Conservation (phyloP, 345 rosid species). For the Jatropha curcas region DNA sequence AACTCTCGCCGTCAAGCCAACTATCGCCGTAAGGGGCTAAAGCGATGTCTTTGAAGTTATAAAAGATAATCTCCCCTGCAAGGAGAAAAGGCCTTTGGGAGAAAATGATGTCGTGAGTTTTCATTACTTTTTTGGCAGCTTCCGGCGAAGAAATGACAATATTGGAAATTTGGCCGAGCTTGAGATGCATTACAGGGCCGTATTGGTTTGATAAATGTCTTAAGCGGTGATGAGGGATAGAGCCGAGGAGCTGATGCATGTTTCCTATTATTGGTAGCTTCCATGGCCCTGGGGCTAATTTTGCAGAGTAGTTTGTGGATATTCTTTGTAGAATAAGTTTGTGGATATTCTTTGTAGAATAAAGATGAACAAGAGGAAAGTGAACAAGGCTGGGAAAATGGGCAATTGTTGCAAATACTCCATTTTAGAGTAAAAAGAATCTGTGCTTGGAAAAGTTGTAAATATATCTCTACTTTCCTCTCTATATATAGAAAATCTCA, state of each 20-base stretch:
- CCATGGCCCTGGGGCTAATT: neutral
- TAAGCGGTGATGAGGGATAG: constrained; percentile 2
- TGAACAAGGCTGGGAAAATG: neutral
- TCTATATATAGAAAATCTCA: no score
- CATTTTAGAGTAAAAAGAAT: neutral
- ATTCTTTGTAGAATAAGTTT: neutral
- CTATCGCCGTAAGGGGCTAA: no score
- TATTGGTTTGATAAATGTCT: constrained; percentile 2
- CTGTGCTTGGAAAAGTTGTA: no score
- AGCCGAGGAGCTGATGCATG: constrained; percentile 10
- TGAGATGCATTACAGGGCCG: constrained; percentile 6
- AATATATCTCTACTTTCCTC: no score
- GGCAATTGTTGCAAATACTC: neutral
- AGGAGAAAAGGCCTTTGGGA: no score
- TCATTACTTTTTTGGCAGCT: constrained; percentile 6
- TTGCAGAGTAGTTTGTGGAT: neutral
- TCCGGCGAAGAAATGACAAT: no score
- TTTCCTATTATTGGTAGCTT: constrained; percentile 4
- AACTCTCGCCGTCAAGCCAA: no score
- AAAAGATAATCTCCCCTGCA: no score
- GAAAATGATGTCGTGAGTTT: no score
- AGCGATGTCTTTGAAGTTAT: no score
- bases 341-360: neutral
- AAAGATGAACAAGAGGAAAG: neutral
- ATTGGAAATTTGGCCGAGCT: no score